These are phyloP conservation scores for Lojkania enalia DNA, from an alignment of 2,329 filamentous ascomycete genomes.

Conservation along the genomic window DNA sequence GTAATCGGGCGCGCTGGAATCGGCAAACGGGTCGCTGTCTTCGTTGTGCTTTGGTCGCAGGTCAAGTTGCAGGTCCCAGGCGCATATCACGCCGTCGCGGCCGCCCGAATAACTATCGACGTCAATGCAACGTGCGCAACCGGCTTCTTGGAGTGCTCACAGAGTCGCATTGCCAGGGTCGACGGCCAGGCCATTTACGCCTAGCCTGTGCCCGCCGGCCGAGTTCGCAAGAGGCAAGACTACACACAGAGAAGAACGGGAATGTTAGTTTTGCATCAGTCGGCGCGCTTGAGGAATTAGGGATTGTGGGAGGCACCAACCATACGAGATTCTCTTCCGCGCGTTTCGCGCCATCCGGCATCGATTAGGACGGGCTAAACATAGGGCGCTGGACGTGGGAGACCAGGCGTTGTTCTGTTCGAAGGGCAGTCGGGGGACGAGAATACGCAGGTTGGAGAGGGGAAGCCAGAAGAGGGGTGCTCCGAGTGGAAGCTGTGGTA, in stretches of 20 bases:
- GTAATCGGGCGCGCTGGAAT: slow-evolving; percentile 35
- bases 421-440: not conserved
- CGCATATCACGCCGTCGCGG: slow-evolving; percentile 92
- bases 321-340: slow-evolving; percentile 58
- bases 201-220: slow-evolving; percentile 84
- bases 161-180: slow-evolving; percentile 82
- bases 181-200: slow-evolving; percentile 91
- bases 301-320: slow-evolving; percentile 37
- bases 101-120: slow-evolving; percentile 83
- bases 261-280: slow-evolving; percentile 16
- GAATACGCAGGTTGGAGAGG: not conserved
- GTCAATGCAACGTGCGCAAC: slow-evolving; percentile 12
- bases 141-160: slow-evolving; percentile 57
- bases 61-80: slow-evolving; percentile 85
- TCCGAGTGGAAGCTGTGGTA: not conserved
- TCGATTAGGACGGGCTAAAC: slow-evolving; percentile 18
- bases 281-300: slow-evolving; percentile 13
- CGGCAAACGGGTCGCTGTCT: slow-evolving; percentile 49
- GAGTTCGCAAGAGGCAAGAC: slow-evolving; percentile 74
- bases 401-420: no score
- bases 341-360: slow-evolving; percentile 55
- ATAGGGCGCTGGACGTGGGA: slow-evolving; percentile 25
- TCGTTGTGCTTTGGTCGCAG: slow-evolving; percentile 49
- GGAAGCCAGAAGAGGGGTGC: not conserved
- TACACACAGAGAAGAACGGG: slow-evolving; percentile 37